Evolutionary conservation across 1,284 basidiomycete species (phyloP), one percentile per base, ranked within the genome.

Genomic region (Trichosporon coremiiforme): DNA sequence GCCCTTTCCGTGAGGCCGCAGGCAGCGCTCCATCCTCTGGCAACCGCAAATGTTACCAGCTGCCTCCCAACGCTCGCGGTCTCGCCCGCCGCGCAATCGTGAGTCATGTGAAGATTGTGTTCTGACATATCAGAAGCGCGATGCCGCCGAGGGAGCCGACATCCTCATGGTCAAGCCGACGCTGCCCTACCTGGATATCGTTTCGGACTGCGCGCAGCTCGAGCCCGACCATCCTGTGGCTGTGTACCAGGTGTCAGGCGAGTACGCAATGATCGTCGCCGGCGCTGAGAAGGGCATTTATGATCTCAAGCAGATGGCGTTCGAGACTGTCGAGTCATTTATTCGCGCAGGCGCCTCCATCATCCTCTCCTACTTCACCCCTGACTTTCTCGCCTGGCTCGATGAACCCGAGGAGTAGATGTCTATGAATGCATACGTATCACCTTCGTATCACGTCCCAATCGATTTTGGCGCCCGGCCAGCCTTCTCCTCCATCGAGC

Each of bases 121-220:
- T 2, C 22, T 70, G 17, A 70, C 67, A 3, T 38, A 62, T 64
- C 80, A 97, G 94, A 85, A 89, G 86, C 91, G 95, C 60, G 97
- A 99, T 81, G 87, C 89, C 0, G 85, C 81, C n/a, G 96, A 99
- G 85, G 97, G 97, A 25, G 97, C 97, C 17, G 97, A 99, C 81
- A 93, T 99, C 76, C 90, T 99, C 80, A 99, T 99, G 96, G 94
- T 99, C 80, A 99, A 99, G 82, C 97, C 97, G 10, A 89, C 93
- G 0, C 84, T 98, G 70, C 95, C 95, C 0, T 99, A 99, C 85
- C 91, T 99, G 65, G 97, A 99, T 84, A 90, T 99, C 81, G 91
- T 99, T 71, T 87, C 91, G 41, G 94, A 98, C 78, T 94, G 94
- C 25, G 89, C 91, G 0, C 84, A 90, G 74, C 86, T 98, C 53